These are phyloP conservation scores for Intubia oerlemansii DNA, from an alignment of 2,329 filamentous ascomycete genomes.

Conservation along the genomic window DNA sequence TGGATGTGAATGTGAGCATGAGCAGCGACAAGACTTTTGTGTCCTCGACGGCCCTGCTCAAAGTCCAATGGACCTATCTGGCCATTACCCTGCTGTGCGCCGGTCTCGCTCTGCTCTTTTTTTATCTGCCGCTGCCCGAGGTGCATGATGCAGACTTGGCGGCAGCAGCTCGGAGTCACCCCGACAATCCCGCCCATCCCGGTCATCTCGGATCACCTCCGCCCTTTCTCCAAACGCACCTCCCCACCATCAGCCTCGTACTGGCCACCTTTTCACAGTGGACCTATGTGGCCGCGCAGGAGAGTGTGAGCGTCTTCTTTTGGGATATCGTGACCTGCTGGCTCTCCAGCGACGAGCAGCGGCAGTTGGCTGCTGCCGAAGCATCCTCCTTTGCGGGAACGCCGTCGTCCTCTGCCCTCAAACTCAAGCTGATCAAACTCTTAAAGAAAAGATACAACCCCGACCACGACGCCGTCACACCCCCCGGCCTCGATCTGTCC, in stretches of 20 bases:
- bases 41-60: slow-evolving; percentile 37
- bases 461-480: too few species aligned
- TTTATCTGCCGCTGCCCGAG: slow-evolving; percentile 44
- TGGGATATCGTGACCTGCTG: slow-evolving; percentile 24
- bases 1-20: slow-evolving; percentile 27
- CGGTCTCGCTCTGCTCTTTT: slow-evolving; percentile 45
- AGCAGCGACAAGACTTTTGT: slow-evolving; percentile 9
- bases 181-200: slow-evolving; percentile 27
- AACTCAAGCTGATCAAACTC: too few species aligned
- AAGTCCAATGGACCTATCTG: slow-evolving; percentile 75
- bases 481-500: slow-evolving; percentile 30
- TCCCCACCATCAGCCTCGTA: slow-evolving; percentile 36
- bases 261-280: slow-evolving; percentile 60
- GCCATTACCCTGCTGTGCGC: slow-evolving; percentile 57
- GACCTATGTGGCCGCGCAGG: slow-evolving; percentile 57
- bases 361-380: too few species aligned
- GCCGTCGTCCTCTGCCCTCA: too few species aligned
- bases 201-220: too few species aligned
- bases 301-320: slow-evolving; percentile 40
- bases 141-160: slow-evolving; percentile 34
- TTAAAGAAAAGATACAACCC: too few species aligned
- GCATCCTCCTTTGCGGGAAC: slow-evolving; percentile 1
- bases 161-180: slow-evolving; percentile 22
- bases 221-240: too few species aligned
- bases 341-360: too few species aligned